These are phyloP conservation scores for Neoboletus brunneissimus DNA, from an alignment of 768 basidiomycete species.

Conservation along the genomic window DNA sequence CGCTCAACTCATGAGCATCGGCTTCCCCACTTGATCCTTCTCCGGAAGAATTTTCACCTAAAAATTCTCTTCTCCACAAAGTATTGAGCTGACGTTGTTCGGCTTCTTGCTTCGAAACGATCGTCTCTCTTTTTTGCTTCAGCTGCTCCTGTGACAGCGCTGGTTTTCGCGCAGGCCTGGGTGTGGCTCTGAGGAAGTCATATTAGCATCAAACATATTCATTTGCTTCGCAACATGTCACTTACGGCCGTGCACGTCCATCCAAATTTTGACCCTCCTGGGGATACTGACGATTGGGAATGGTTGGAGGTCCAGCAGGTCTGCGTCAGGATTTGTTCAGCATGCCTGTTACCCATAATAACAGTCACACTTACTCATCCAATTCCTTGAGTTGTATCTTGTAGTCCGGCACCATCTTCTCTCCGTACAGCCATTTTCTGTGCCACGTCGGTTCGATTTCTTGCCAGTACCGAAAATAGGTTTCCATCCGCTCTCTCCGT, in stretches of 20 bases:
- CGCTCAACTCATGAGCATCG: not conserved
- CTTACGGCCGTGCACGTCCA: constrained; percentile 4
- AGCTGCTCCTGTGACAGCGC: constrained; percentile 1
- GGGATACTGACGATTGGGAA: not conserved
- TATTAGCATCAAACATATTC: not conserved
- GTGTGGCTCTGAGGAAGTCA: not conserved
- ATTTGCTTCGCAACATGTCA: not conserved
- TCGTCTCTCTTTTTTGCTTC: constrained; percentile 8
- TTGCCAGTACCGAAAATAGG: constrained; percentile 29
- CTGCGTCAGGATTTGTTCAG: not conserved
- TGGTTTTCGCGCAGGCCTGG: not conserved
- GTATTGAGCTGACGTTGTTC: constrained; percentile 13
- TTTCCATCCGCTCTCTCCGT: constrained; percentile 27
- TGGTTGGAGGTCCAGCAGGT: constrained; percentile 9
- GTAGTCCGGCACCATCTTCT: not conserved
- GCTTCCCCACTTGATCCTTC: not conserved
- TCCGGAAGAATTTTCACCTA: not conserved
- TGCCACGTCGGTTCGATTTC: constrained; percentile 24
- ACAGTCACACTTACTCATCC: constrained; percentile 4
- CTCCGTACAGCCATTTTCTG: constrained; percentile 26
- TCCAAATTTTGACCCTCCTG: not conserved
- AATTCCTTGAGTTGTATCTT: not conserved
- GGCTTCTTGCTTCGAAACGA: constrained; percentile 11
- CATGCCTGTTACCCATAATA: not conserved
- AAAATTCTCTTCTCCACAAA: not conserved